Evolutionary conservation across 495 filamentous ascomycete genomes (phyloP).

Genomic region (Aspergillus conjunctus): DNA sequence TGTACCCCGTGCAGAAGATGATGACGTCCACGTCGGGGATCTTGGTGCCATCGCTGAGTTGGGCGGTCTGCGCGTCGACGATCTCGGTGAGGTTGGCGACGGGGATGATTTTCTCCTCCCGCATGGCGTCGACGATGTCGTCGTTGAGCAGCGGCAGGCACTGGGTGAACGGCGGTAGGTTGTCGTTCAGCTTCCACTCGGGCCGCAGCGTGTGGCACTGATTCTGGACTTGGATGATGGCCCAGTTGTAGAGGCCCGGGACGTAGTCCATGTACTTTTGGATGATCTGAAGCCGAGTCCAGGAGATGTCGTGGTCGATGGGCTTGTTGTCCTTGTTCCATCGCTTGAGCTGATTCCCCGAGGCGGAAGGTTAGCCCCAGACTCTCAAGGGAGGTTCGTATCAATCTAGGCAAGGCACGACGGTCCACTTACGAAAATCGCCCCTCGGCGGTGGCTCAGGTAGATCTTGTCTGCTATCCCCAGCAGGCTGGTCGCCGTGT

Average conservation of each 20-base stretch:
- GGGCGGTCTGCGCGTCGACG: background rate
- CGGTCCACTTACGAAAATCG: conserved; percentile 17
- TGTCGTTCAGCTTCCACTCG: background rate
- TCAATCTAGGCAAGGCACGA: background rate
- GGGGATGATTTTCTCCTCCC: background rate
- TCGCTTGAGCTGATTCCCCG: background rate
- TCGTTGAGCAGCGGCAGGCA: background rate
- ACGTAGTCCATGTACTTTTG: conserved; percentile 9
- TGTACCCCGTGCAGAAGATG: conserved; percentile 25
- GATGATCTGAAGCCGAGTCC: background rate
- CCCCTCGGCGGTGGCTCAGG: conserved; percentile 35
- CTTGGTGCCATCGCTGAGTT: conserved; percentile 12
- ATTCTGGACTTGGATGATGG: conserved; percentile 1
- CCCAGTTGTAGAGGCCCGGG: background rate
- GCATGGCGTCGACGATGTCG: background rate
- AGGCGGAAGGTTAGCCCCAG: background rate
- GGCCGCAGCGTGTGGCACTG: background rate
- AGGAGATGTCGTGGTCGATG: conserved; percentile 4
- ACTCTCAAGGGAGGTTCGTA: too few species aligned
- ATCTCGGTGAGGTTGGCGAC: background rate
- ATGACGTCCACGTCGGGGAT: conserved; percentile 17
- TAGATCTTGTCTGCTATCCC: conserved; percentile 33
- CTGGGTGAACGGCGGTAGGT: background rate
- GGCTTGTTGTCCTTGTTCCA: conserved; percentile 6
- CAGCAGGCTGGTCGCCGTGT: conserved; percentile 31